Evolutionary conservation across 306 rosid genomes (phyloP).

Genomic region (Prunus padus): DNA sequence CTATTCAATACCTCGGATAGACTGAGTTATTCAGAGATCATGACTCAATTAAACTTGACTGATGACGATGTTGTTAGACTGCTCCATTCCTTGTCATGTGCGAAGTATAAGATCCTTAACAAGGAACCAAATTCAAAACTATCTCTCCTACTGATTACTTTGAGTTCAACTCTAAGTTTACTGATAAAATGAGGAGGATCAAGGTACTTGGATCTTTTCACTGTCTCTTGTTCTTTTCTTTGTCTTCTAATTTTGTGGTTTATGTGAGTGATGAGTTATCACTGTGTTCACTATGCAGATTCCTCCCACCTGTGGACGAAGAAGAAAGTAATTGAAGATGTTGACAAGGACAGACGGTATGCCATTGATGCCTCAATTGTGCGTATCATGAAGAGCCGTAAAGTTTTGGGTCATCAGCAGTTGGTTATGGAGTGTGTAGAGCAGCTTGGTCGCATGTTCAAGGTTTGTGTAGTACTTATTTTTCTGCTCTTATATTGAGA

Average conservation of each 20-base stretch:
- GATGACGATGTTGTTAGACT: slow-evolving; percentile 70
- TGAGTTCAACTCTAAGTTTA: slow-evolving; percentile 72
- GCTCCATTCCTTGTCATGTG: slow-evolving; percentile 87
- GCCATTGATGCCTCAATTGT: slow-evolving; percentile 94
- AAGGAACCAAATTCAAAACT: slow-evolving; percentile 78
- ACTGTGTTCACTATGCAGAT: slow-evolving; percentile 41
- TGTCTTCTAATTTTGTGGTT: not conserved
- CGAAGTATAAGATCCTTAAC: slow-evolving; percentile 69
- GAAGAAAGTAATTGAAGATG: slow-evolving; percentile 80
- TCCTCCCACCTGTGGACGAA: slow-evolving; percentile 88
- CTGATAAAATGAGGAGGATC: slow-evolving; percentile 90
- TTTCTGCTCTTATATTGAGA: not conserved
- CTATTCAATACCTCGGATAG: slow-evolving; percentile 54
- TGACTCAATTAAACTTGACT: slow-evolving; percentile 76
- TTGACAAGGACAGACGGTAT: slow-evolving; percentile 85
- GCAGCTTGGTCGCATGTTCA: slow-evolving; percentile 86
- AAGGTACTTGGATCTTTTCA: slow-evolving; percentile 47
- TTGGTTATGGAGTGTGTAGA: slow-evolving; percentile 82
- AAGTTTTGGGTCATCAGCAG: slow-evolving; percentile 73
- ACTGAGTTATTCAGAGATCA: slow-evolving; percentile 54
- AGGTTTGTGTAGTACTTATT: slow-evolving; percentile 45
- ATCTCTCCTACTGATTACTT: slow-evolving; percentile 57
- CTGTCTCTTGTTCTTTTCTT: not conserved
- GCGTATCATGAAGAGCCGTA: slow-evolving; percentile 91
- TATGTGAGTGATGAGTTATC: not conserved